Base-by-base conservation (phyloP, 1,139 yeast species). In the Magnusiomyces starmeri region DNA sequence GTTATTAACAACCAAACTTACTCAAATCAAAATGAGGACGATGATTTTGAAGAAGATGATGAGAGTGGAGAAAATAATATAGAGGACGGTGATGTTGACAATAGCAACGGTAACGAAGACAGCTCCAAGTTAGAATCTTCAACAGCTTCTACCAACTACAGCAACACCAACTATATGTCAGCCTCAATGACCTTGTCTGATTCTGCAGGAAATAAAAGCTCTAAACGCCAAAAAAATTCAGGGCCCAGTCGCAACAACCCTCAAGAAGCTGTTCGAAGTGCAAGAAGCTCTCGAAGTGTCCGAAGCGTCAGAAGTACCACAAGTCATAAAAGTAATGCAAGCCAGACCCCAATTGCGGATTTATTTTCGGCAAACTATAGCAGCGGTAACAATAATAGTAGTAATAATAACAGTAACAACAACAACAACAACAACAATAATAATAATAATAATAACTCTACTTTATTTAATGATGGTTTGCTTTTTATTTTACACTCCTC, bases 341-440 rank as follows among this genome's bases (percentile, higher is more conserved):
- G 43, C 9, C 51, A 43, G 35, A 54, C 56, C 1, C 56, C 56
- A 6, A 51, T 54, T 43, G 56, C 56, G 8, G 54, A 54, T 32
- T 45, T 45, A n/a, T 54, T 47, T 35, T 43, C 53, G 21, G 46
- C 21, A 24, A 24, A 21, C 21, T 14, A 12, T 35, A 32, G n/a
- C n/a, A 14, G 18, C 9, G n/a, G n/a, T 32, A 32, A 32, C 6
- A 32, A 10, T 4, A 32, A 32, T 32, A 32, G 4, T 12, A n/a
- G n/a, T 14, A 18, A 32, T 32, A 18, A 18, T 35, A 32, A 32
- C n/a, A 14, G 18, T 4, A 32, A 32, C n/a, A 32, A 32, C 6
- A 32, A 10, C 6, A 32, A 32, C 46, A 32, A 32, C n/a, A 14
- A n/a, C 9, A 32, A 32, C n/a, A 32, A 32, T 4, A 32, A 10